Conservation (phyloP, 257 asterid species). For the Nyctanthes arbortristis region DNA sequence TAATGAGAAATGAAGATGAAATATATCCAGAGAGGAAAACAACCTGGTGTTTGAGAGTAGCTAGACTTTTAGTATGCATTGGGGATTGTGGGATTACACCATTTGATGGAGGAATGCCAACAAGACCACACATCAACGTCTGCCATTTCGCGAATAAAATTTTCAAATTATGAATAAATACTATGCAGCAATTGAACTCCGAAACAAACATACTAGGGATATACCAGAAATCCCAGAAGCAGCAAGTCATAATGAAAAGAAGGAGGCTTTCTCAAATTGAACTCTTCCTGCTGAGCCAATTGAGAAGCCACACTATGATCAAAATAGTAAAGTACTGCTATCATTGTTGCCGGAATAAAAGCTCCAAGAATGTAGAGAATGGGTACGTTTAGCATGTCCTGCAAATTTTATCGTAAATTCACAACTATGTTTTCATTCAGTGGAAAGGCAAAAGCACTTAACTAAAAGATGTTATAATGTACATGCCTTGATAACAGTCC, state of each 20-base stretch:
- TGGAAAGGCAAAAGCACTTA: not conserved
- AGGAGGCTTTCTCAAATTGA: slow-evolving; percentile 80
- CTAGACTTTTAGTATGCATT: slow-evolving; percentile 86
- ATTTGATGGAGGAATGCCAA: slow-evolving; percentile 90
- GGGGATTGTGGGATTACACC: slow-evolving; percentile 96
- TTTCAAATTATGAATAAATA: not conserved
- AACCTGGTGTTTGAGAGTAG: slow-evolving; percentile 94
- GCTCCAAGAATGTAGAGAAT: slow-evolving; percentile 72
- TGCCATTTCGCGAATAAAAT: slow-evolving; percentile 20
- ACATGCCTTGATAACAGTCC: slow-evolving; percentile 88
- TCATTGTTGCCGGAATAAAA: slow-evolving; percentile 87
- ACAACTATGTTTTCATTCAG: slow-evolving; percentile 8
- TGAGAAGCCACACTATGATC: slow-evolving; percentile 96
- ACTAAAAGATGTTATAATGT: slow-evolving; percentile 1
- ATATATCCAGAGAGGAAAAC: not conserved
- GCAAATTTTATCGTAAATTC: slow-evolving; percentile 26
- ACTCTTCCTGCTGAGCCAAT: slow-evolving; percentile 85
- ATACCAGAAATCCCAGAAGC: slow-evolving; percentile 82
- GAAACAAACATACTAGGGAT: not conserved
- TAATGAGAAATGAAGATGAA: not conserved
- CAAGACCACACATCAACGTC: slow-evolving; percentile 83
- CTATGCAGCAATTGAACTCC: not conserved
- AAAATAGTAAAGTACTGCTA: slow-evolving; percentile 86
- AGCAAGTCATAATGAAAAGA: slow-evolving; percentile 82
- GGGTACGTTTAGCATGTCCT: slow-evolving; percentile 85